phyloP scores from a whole-genome alignment of 1,139 yeast species.

The Pneumocystis wakefieldiae region DNA sequence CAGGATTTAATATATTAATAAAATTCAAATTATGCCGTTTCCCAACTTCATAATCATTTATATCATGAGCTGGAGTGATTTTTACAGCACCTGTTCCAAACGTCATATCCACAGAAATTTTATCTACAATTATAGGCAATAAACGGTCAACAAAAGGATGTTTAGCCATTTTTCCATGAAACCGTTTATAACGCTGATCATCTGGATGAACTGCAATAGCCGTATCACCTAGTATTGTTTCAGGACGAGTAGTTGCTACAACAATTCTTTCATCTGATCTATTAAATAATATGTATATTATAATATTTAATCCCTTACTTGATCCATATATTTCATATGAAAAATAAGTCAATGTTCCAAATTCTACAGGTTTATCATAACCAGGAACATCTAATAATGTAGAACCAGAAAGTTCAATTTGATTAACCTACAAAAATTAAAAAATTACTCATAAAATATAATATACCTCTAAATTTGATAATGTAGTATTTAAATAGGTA shows the following conservation, averaged over 20 bases:
- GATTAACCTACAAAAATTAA: slow-evolving; percentile 42
- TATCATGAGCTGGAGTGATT: slow-evolving; percentile 96
- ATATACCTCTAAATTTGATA: slow-evolving; percentile 64
- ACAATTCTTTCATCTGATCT: slow-evolving; percentile 45
- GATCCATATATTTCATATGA: slow-evolving; percentile 79
- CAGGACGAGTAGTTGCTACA: slow-evolving; percentile 98
- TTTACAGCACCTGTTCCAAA: slow-evolving; percentile 99
- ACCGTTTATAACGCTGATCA: slow-evolving; percentile 78
- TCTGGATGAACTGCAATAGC: slow-evolving; percentile 96
- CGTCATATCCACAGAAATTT: slow-evolving; percentile 96
- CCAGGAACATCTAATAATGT: slow-evolving; percentile 76
- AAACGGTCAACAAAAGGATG: slow-evolving; percentile 84
- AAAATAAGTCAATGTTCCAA: slow-evolving; percentile 88
- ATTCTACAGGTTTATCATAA: slow-evolving; percentile 70
- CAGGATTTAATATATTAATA: slow-evolving; percentile 80
- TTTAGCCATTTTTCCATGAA: slow-evolving; percentile 80
- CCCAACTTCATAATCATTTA: slow-evolving; percentile 92
- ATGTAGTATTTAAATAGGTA: slow-evolving; percentile 82
- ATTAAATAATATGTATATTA: background rate
- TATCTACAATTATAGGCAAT: slow-evolving; percentile 75
- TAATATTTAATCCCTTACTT: slow-evolving; percentile 25
- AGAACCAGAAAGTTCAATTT: slow-evolving; percentile 72
- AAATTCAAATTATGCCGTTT: slow-evolving; percentile 82
- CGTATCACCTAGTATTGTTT: slow-evolving; percentile 93
- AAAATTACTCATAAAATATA: background rate